Percentiles rank a stretch among this genome's conserved stretches.
Evolutionary conservation across 2,329 filamentous ascomycete genomes (phyloP).

Genomic region (Ascosphaera acerosa): DNA sequence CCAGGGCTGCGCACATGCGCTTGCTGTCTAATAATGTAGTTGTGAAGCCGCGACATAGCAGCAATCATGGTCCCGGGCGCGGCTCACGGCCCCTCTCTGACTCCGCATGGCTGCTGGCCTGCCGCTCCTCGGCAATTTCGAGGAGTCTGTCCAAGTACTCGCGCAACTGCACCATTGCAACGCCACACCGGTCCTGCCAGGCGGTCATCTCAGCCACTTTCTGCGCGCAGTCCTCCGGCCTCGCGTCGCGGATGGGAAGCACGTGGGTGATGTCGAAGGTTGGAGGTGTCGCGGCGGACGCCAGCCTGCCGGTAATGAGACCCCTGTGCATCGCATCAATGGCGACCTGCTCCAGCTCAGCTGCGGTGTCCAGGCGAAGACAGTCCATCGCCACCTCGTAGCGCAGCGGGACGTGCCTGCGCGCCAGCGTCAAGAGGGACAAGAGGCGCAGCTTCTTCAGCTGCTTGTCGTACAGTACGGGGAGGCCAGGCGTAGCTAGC

Average conservation of each 20-base stretch:
- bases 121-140: slow-evolving; percentile 27
- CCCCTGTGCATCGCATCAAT: slow-evolving; percentile 71
- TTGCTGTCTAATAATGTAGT: too few species aligned
- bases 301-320: slow-evolving; percentile 58
- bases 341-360: slow-evolving; percentile 63
- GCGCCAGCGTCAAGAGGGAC: slow-evolving; percentile 58
- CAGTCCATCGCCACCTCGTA: slow-evolving; percentile 43
- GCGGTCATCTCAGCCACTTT: slow-evolving; percentile 42
- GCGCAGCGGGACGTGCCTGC: slow-evolving; percentile 38
- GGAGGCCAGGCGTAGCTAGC: slow-evolving; percentile 31
- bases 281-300: slow-evolving; percentile 56
- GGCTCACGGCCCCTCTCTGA: too few species aligned
- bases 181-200: slow-evolving; percentile 58
- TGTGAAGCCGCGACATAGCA: too few species aligned
- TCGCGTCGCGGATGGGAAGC: slow-evolving; percentile 64
- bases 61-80: too few species aligned
- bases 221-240: too few species aligned
- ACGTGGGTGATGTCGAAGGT: slow-evolving; percentile 56
- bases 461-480: slow-evolving; percentile 46
- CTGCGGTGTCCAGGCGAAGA: slow-evolving; percentile 39
- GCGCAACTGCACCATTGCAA: slow-evolving; percentile 50
- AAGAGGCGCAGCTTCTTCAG: slow-evolving; percentile 71
- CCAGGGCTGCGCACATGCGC: too few species aligned
- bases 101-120: too few species aligned
- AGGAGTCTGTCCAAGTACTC: slow-evolving; percentile 44